These are phyloP conservation scores for Xylariales sp. DNA, from an alignment of 2,329 filamentous ascomycete genomes.

Conservation along the genomic window DNA sequence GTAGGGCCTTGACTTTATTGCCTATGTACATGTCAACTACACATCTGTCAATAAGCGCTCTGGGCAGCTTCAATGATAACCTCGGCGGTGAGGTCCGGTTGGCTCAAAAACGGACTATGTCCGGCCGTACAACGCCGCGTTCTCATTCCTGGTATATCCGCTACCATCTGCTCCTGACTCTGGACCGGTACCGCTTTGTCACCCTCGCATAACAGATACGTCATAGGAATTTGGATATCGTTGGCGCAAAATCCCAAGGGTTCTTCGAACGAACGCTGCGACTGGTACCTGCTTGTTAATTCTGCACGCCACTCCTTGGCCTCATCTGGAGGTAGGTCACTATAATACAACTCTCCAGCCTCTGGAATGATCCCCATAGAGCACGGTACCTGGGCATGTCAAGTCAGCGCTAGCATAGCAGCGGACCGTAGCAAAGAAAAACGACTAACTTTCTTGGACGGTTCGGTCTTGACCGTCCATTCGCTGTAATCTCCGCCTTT, in stretches of 20 bases:
- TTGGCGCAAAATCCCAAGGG: conserved; percentile 23
- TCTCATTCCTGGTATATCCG: conserved; percentile 25
- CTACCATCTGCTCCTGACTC: conserved; percentile 22
- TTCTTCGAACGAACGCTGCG: conserved; percentile 29
- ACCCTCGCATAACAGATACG: conserved; percentile 26
- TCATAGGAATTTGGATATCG: conserved; percentile 30
- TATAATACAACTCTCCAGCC: conserved; percentile 22
- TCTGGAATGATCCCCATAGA: conserved; percentile 14
- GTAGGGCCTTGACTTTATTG: neutral
- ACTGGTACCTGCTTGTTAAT: conserved; percentile 19
- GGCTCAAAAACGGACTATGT: conserved; percentile 33
- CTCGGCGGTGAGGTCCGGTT: conserved; percentile 17
- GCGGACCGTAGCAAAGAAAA: neutral
- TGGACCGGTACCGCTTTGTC: conserved; percentile 21
- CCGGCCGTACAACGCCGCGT: conserved; percentile 23
- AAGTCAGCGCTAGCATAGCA: neutral
- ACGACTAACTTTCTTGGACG: conserved; percentile 14
- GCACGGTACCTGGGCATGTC: neutral
- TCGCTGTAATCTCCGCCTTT: conserved; percentile 8
- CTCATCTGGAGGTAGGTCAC: conserved; percentile 22
- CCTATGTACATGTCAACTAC: neutral
- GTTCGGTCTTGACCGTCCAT: conserved; percentile 5
- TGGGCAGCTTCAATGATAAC: conserved; percentile 24
- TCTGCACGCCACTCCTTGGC: conserved; percentile 13
- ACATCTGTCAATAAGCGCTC: neutral